A percentile compares a stretch with the other conserved stretches of the same genome.
Evolutionary conservation across 2,329 filamentous ascomycete species (phyloP).

Genomic region (Metarhizium brunneum): DNA sequence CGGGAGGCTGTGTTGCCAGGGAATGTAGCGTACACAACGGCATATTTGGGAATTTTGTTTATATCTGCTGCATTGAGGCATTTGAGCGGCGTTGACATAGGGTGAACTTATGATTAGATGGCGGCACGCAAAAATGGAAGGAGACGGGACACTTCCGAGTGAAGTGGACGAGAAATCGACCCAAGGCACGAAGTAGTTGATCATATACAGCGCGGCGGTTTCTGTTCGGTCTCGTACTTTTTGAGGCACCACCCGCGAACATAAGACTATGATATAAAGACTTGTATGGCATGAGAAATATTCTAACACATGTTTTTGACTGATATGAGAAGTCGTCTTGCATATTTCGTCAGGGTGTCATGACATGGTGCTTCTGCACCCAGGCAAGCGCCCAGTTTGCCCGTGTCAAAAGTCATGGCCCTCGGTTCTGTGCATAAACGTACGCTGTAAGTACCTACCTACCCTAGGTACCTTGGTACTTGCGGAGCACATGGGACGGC

Average conservation of each 20-base stretch:
- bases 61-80: conserved; percentile 3
- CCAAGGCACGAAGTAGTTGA: too few relatives aligned
- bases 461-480: too few relatives aligned
- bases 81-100: conserved; percentile 4
- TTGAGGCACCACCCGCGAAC: neutral
- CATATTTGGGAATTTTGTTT: neutral
- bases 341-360: neutral
- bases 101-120: conserved; percentile 1
- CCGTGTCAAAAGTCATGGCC: too few relatives aligned
- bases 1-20: neutral
- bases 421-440: too few relatives aligned
- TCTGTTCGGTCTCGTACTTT: neutral
- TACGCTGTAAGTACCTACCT: too few relatives aligned
- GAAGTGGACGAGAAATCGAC: neutral
- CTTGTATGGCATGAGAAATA: neutral
- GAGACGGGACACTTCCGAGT: neutral
- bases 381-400: too few relatives aligned
- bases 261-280: neutral
- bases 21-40: neutral
- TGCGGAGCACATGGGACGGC: too few relatives aligned
- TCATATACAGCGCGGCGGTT: neutral
- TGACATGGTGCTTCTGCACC: too few relatives aligned
- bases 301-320: neutral
- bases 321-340: neutral
- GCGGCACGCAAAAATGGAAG: neutral